A percentile compares a stretch with the other conserved stretches of the same genome.
Evolutionary conservation across 2,329 filamentous ascomycete genomes (phyloP).

Genomic region (Pseudogymnoascus sp.): DNA sequence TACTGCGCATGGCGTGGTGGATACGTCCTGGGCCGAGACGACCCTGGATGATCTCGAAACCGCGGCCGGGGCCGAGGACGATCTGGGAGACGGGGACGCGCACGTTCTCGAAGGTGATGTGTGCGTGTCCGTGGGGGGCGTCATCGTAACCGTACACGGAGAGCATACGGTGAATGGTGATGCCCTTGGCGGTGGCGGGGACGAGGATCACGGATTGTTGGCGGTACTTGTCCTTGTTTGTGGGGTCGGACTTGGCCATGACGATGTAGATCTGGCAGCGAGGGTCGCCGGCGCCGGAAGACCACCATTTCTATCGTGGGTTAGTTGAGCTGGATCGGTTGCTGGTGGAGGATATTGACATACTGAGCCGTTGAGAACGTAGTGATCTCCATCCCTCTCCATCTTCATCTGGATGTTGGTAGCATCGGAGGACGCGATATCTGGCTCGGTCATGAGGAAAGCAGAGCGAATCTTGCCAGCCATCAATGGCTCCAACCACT

Average conservation of each 20-base stretch:
- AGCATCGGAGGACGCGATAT: conserved; percentile 81
- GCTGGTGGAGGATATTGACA: conserved; percentile 22
- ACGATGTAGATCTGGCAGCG: conserved; percentile 91
- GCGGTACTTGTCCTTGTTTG: conserved; percentile 68
- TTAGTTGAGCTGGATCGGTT: conserved; percentile 17
- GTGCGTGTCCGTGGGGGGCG: conserved; percentile 94
- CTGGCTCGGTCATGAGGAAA: conserved; percentile 90
- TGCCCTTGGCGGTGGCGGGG: conserved; percentile 69
- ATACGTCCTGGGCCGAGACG: conserved; percentile 92
- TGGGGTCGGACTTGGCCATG: conserved; percentile 84
- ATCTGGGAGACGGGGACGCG: conserved; percentile 78
- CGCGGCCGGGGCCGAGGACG: conserved; percentile 84
- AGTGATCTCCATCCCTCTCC: conserved; percentile 73
- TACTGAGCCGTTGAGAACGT: conserved; percentile 81
- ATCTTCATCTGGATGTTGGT: conserved; percentile 87
- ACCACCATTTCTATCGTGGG: conserved; percentile 85
- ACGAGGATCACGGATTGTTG: conserved; percentile 94
- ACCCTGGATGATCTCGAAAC: conserved; percentile 97
- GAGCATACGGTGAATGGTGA: conserved; percentile 91
- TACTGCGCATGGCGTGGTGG: conserved; percentile 93
- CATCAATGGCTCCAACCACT: conserved; percentile 76
- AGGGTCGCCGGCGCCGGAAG: conserved; percentile 85
- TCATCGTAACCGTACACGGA: conserved; percentile 94
- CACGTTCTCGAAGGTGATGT: conserved; percentile 83
- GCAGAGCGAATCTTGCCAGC: conserved; percentile 80